Percentiles rank a stretch among this genome's conserved stretches.
Evolutionary conservation across 2,329 filamentous ascomycete genomes (phyloP).

Genomic region (Ophiocordyceps camponoti-rufipedis): DNA sequence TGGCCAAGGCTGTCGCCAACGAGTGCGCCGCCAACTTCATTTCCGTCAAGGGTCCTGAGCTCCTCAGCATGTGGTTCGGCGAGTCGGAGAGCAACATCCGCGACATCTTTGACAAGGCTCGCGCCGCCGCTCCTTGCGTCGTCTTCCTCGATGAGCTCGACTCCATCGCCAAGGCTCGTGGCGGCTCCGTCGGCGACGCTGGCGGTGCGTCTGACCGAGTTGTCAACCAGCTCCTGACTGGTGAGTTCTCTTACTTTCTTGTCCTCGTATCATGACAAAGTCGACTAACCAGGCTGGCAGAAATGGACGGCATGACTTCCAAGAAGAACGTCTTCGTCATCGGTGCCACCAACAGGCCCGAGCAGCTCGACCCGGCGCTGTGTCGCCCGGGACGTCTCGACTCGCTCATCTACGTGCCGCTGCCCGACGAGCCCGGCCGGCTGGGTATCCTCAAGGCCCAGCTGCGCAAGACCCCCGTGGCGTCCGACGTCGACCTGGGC

Average conservation of each 20-base stretch:
- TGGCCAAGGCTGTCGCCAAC: conserved; percentile 98
- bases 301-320: conserved; percentile 99
- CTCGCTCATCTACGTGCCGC: conserved; percentile 92
- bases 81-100: conserved; percentile 99
- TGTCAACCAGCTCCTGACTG: conserved; percentile 96
- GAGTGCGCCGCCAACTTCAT: conserved; percentile 99
- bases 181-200: conserved; percentile 87
- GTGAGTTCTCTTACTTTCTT: conserved; percentile 29
- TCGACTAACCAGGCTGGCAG: conserved; percentile 29
- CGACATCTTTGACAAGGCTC: conserved; percentile 99
- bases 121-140: conserved; percentile 91
- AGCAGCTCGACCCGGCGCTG: conserved; percentile 94
- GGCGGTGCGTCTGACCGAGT: conserved; percentile 98
- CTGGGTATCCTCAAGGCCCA: conserved; percentile 83
- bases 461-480: conserved; percentile 93
- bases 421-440: conserved; percentile 83
- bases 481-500: conserved; percentile 67
- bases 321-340: conserved; percentile 99
- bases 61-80: conserved; percentile 99
- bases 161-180: conserved; percentile 98
- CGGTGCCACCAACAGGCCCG: conserved; percentile 93
- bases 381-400: conserved; percentile 98
- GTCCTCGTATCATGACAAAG: too few relatives aligned
- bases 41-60: conserved; percentile 94
- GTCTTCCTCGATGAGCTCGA: conserved; percentile 98